Base-by-base conservation (phyloP, 495 filamentous ascomycete species). In the Clohesyomyces aquaticus region DNA sequence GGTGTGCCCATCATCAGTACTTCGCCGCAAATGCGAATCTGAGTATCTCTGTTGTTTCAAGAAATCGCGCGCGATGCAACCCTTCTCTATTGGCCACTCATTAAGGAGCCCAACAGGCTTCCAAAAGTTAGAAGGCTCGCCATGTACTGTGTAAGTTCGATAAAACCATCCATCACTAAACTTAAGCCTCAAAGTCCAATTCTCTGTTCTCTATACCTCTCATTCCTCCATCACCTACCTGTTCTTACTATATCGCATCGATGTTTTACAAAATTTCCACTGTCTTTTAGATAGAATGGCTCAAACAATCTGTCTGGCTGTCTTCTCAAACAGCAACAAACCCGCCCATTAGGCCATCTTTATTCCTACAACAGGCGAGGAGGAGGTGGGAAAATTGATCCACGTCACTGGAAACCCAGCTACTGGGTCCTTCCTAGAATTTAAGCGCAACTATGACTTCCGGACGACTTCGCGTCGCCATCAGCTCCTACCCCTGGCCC, bases 381-480 rank as follows among this genome's bases (percentile, higher is more conserved):
- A 55, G 21, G 10, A 29, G 18, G 35, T 46, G 26, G 70, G 64
- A 58, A 70, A 70, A 26, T 12, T 66, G 38, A 55, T 71, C 10
- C 66, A 66, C 54, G 66, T 65, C 12, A 61, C 64, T 38, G 60
- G 68, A 32, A 65, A 48, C 28, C 54, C 62, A 25, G 67, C 67
- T 38, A 72, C 70, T n/a, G 70, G 70, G 21, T 70, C 66, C 52
- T 65, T 54, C 50, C 61, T 72, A 28, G 59, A 70, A 48, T 72
- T 72, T 57, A 67, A 70, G 52, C 70, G 70, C 22, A 72, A 72
- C 56, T 72, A 72, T 35, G 64, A 70, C 28, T 65, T 67, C 41
- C 23, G 22, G 6, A 27, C 46, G 23, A 61, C 53, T 18, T 32
- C 41, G 16, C 58, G 63, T 18, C 61, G 59, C 21, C 38, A 70